These are phyloP conservation scores for Arctium lappa DNA, from an alignment of 129 eudicot genomes.

Conservation along the genomic window DNA sequence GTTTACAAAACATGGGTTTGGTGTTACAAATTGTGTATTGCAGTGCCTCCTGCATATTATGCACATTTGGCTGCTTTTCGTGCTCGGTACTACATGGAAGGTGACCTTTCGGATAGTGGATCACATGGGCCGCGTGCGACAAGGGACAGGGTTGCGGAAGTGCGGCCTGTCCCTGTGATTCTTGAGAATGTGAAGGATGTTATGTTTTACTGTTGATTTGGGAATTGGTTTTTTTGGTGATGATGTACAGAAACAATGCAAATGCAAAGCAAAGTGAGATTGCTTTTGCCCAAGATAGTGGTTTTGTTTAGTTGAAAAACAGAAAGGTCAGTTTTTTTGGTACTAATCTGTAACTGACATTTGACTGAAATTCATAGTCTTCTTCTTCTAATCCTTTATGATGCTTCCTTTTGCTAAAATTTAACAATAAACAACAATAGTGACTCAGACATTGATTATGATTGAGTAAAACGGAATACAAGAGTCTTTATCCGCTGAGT, in stretches of 20 bases:
- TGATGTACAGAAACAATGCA: neutral
- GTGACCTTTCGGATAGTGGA: constrained; percentile 37
- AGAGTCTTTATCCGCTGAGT: no score
- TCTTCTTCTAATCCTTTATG: neutral
- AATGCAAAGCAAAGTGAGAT: neutral
- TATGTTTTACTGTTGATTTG: constrained; percentile 69
- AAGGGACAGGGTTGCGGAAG: constrained; percentile 27
- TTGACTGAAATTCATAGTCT: neutral
- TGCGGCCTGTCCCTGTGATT: constrained; percentile 46
- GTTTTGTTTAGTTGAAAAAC: no score
- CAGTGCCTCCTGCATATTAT: constrained; percentile 91
- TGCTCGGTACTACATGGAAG: constrained; percentile 70
- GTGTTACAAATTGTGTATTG: neutral
- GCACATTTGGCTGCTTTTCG: constrained; percentile 87
- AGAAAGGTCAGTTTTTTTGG: neutral
- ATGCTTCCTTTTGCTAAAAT: no score
- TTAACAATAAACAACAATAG: no score
- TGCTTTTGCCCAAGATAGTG: neutral
- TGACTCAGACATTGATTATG: no score
- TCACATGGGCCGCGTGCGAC: constrained; percentile 41
- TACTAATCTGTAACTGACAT: neutral
- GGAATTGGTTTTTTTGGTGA: neutral
- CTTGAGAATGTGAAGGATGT: constrained; percentile 63
- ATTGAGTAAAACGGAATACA: no score
- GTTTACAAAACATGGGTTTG: neutral